Conservation (phyloP, 805 yeast species). For the Suhomyces faveliae region DNA sequence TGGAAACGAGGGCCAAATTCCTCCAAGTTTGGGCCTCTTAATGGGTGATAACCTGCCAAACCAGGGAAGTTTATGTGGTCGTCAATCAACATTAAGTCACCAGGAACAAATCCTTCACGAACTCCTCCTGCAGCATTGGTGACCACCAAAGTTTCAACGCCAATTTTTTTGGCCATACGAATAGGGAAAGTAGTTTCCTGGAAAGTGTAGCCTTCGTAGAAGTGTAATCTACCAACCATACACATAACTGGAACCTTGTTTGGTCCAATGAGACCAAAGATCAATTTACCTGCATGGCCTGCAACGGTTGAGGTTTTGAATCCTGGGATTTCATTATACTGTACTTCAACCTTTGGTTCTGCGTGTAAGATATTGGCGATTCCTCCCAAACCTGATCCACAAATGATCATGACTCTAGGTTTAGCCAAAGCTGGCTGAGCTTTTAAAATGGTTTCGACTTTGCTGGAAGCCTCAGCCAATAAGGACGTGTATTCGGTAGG, state of each 20-base stretch:
- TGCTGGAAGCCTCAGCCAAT: constrained; percentile 19
- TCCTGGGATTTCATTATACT: constrained; percentile 74
- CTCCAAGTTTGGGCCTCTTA: constrained; percentile 82
- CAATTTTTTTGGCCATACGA: constrained; percentile 66
- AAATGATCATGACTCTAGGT: constrained; percentile 76
- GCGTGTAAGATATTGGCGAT: constrained; percentile 55
- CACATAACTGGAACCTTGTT: constrained; percentile 78
- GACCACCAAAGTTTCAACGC: constrained; percentile 62
- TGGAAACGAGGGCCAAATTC: constrained; percentile 82
- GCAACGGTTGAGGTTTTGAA: constrained; percentile 79
- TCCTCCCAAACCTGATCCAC: constrained; percentile 95
- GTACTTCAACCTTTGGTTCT: constrained; percentile 47
- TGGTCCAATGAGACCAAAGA: constrained; percentile 72
- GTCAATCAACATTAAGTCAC: constrained; percentile 85
- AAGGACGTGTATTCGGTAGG: constrained; percentile 18
- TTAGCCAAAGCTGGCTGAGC: constrained; percentile 13
- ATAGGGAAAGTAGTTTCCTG: constrained; percentile 83
- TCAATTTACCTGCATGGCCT: constrained; percentile 83
- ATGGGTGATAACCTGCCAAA: constrained; percentile 80
- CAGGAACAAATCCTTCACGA: constrained; percentile 63
- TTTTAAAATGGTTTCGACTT: constrained; percentile 14
- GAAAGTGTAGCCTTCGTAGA: constrained; percentile 88
- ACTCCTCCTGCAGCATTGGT: constrained; percentile 98
- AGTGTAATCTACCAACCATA: constrained; percentile 92
- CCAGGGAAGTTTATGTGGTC: constrained; percentile 95